Evolutionary conservation across 495 filamentous ascomycete species (phyloP), one percentile per base, ranked within the genome.

Genomic region (Trichoderma gamsii): DNA sequence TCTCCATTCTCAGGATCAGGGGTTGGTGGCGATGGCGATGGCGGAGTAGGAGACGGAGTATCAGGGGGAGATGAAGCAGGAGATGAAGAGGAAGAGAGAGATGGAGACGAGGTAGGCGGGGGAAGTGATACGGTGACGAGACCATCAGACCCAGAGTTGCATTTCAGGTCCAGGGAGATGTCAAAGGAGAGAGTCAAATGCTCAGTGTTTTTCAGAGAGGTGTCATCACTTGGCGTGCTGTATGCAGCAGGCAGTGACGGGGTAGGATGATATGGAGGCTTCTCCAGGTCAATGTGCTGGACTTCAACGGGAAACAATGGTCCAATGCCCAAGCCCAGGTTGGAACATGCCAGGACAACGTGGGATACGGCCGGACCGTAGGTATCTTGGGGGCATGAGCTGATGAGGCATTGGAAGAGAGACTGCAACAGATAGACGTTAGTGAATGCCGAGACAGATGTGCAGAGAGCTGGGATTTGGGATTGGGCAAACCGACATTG

Each of bases 331-430:
- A 18, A 16, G 56, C 56, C 56, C 11, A 61, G 56, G 8, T 18
- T 16, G 27, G 56, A 61, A 13, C 56, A 61, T 61, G 56, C 56
- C 1, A 61, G 25, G 56, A 61, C 16, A 32, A 61, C 56, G 2
- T 61, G 56, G 12, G 56, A 23, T 3, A 61, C 56, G 1, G 56
- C 56, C 13, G 56, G 56, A 15, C 25, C 25, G 16, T 61, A 61
- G 23, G 11, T 21, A 32, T 61, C 56, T 8, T 61, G 23, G 8
- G 56, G 12, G 16, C 56, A 61, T 18, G 56, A 61, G 13, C 11
- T 32, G 56, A 61, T 61, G 56, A 61, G 56, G n/a, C 56, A 61
- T 61, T 61, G 56, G 25, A 61, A 61, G 56, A 61, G 56, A 61
- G 56, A 12, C 56, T 61, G 27, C 12, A 23, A 16, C 11, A 32